Conservation (phyloP, 108 stramenopile species). For the Cyclotella baltica region DNA sequence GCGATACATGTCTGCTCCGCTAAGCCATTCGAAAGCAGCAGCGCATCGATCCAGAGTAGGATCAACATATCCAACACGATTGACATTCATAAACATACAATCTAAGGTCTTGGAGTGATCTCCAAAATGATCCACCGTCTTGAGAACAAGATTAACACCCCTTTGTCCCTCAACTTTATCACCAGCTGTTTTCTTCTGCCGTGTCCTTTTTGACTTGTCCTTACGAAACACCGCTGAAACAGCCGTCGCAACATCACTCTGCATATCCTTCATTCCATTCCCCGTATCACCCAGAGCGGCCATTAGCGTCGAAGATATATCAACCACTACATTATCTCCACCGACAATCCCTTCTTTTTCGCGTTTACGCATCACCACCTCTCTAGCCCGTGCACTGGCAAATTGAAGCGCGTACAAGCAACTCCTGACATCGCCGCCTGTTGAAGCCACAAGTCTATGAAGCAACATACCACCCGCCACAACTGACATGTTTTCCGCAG, state of each 20-base stretch:
- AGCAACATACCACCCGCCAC: conserved; percentile 63
- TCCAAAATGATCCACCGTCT: conserved; percentile 65
- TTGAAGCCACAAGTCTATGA: conserved; percentile 67
- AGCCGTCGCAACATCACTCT: conserved; percentile 72
- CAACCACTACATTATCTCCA: conserved; percentile 41
- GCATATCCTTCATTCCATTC: conserved; percentile 78
- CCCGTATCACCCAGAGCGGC: conserved; percentile 61
- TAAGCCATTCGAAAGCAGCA: conserved; percentile 72
- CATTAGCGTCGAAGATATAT: conserved; percentile 63
- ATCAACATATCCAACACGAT: conserved; percentile 77
- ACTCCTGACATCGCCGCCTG: conserved; percentile 91
- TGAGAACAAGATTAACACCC: conserved; percentile 48
- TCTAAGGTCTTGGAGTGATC: conserved; percentile 76
- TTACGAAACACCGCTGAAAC: conserved; percentile 72
- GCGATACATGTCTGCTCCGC: conserved; percentile 58
- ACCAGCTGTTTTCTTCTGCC: conserved; percentile 24
- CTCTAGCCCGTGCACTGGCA: conserved; percentile 63
- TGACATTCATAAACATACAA: conserved; percentile 75
- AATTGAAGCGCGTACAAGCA: conserved; percentile 95
- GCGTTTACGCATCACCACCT: conserved; percentile 45
- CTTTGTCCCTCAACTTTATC: background rate
- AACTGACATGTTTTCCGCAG: conserved; percentile 68
- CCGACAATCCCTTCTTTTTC: conserved; percentile 28
- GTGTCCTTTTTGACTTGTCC: conserved; percentile 35
- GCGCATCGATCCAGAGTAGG: conserved; percentile 82